phyloP scores from a whole-genome alignment of 2,329 filamentous ascomycete genomes.

The Talaromyces verruculosus region DNA sequence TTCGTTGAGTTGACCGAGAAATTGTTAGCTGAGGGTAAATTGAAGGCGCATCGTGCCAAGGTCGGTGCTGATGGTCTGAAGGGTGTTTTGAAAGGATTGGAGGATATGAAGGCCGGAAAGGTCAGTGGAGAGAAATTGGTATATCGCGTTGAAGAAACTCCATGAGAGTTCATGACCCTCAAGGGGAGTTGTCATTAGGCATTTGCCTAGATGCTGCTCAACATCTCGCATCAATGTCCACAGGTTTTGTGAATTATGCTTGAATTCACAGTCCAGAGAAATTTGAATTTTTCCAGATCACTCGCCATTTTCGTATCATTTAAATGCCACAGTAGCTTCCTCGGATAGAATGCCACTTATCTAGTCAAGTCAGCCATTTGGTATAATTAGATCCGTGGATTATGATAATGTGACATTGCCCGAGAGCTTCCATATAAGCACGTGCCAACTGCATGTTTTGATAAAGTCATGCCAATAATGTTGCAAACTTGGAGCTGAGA shows the following conservation, averaged over 20 bases:
- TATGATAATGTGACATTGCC: no score
- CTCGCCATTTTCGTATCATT: background rate
- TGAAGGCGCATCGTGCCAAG: constrained; percentile 42
- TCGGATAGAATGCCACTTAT: no score
- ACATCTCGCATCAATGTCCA: background rate
- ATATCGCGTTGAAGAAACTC: constrained; percentile 13
- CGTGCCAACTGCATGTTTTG: no score
- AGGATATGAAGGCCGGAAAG: constrained; percentile 23
- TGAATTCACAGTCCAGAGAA: background rate
- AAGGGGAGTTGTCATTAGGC: background rate
- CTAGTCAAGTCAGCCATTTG: no score
- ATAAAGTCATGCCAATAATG: no score
- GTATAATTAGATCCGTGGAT: no score
- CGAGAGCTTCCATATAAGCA: no score
- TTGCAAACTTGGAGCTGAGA: background rate
- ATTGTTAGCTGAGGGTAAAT: constrained; percentile 24
- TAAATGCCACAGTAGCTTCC: background rate
- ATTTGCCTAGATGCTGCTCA: background rate
- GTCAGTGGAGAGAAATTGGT: constrained; percentile 26
- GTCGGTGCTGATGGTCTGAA: constrained; percentile 38
- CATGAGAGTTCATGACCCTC: background rate
- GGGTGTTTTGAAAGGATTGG: constrained; percentile 24
- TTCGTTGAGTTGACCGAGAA: constrained; percentile 40
- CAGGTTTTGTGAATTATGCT: background rate
- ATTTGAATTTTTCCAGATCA: background rate